Evolutionary conservation across 164 flowering plant genomes (phyloP).

Genomic region (Macadamia integrifolia): DNA sequence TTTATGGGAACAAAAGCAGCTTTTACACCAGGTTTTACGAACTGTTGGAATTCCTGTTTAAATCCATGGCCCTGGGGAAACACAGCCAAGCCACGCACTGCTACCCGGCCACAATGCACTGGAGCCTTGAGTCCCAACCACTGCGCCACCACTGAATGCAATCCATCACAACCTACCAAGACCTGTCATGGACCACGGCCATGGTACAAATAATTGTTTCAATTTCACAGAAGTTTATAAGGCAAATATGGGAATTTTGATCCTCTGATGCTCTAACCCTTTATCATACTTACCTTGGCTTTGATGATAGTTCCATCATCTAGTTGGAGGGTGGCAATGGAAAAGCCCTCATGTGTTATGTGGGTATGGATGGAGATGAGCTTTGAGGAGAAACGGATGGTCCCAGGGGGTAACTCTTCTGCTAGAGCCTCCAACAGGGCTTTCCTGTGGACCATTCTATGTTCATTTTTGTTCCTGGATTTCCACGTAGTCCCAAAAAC

Average conservation of each 20-base stretch:
- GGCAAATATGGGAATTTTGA: neutral
- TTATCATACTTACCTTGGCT: slow-evolving; percentile 22
- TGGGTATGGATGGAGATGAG: slow-evolving; percentile 22
- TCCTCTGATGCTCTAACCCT: too few relatives aligned
- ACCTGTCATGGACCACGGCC: too few relatives aligned
- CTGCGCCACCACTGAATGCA: too few relatives aligned
- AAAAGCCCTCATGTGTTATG: slow-evolving; percentile 8
- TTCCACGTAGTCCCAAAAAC: neutral
- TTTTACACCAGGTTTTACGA: too few relatives aligned
- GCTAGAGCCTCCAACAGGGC: slow-evolving; percentile 31
- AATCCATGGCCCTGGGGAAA: too few relatives aligned
- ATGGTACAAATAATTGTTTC: too few relatives aligned
- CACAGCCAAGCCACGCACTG: too few relatives aligned
- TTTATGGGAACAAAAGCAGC: too few relatives aligned
- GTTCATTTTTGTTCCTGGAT: slow-evolving; percentile 10
- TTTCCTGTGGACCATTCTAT: slow-evolving; percentile 25
- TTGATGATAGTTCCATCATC: slow-evolving; percentile 28
- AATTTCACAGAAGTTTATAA: neutral
- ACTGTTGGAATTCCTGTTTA: too few relatives aligned
- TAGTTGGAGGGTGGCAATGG: slow-evolving; percentile 13
- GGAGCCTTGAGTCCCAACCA: too few relatives aligned
- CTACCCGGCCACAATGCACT: too few relatives aligned
- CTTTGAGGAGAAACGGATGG: slow-evolving; percentile 35
- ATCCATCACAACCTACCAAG: too few relatives aligned
- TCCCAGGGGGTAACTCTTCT: slow-evolving; percentile 24